A percentile compares a stretch with the other conserved stretches of the same genome.
phyloP scores from a whole-genome alignment of 352 stramenopile species.

The Pythium aphanidermatum region DNA sequence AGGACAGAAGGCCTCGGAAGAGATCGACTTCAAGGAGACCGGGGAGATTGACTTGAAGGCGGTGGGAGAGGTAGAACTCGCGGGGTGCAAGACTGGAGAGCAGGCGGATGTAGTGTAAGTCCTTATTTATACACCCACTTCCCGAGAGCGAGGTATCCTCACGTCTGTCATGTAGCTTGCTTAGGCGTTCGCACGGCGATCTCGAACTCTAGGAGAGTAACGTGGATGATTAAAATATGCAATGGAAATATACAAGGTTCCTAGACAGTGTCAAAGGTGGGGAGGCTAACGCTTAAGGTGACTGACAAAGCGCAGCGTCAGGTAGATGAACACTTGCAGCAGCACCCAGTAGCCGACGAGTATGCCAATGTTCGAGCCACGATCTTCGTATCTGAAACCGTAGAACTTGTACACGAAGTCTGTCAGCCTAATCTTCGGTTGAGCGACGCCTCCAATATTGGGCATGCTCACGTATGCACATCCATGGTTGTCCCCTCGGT shows the following conservation, averaged over 20 bases:
- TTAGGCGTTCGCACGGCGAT: too few species aligned
- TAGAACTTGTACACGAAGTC: constrained; percentile 18
- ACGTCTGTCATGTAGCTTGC: too few species aligned
- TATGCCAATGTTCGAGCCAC: constrained; percentile 21
- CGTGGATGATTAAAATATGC: too few species aligned
- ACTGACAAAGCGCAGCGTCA: constrained; percentile 44
- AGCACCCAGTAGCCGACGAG: constrained; percentile 24
- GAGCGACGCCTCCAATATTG: not conserved
- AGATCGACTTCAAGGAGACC: not conserved
- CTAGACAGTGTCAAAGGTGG: not conserved
- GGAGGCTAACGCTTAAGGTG: constrained; percentile 39
- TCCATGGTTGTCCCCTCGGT: constrained; percentile 9
- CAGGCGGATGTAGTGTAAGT: too few species aligned
- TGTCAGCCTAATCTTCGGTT: not conserved
- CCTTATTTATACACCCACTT: too few species aligned
- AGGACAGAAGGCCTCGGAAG: too few species aligned
- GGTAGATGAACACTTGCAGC: constrained; percentile 31
- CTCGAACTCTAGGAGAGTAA: too few species aligned
- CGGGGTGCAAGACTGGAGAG: too few species aligned
- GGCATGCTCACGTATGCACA: constrained; percentile 8
- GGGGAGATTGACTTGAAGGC: not conserved
- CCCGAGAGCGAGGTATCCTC: too few species aligned
- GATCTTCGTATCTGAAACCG: constrained; percentile 21
- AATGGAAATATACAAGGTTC: too few species aligned
- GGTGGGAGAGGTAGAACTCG: not conserved